phyloP scores from a whole-genome alignment of 345 rosid genomes.

The Odontarrhena argentea region DNA sequence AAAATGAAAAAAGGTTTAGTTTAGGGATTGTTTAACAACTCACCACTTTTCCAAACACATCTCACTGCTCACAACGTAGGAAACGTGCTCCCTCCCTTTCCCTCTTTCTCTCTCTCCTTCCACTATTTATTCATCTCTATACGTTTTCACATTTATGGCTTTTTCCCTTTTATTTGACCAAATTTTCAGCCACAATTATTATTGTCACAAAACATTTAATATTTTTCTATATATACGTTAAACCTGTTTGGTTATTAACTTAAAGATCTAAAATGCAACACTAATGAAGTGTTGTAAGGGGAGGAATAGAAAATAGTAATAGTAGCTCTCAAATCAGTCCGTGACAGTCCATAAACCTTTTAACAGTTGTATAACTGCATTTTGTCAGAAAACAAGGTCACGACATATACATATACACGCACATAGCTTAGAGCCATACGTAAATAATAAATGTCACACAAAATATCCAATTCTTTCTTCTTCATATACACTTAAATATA shows the following conservation, averaged over 20 bases:
- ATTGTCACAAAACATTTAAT: not conserved
- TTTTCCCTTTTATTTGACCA: not conserved
- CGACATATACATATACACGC: constrained; percentile 35
- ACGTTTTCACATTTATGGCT: constrained; percentile 30
- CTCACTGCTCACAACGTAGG: constrained; percentile 44
- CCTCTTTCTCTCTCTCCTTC: constrained; percentile 19
- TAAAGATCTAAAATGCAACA: constrained; percentile 18
- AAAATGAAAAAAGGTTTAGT: not conserved
- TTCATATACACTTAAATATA: too few relatives aligned
- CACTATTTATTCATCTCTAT: constrained; percentile 7
- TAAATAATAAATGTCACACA: constrained; percentile 30
- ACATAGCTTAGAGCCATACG: constrained; percentile 33
- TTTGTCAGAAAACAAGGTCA: constrained; percentile 45
- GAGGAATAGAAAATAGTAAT: too few relatives aligned
- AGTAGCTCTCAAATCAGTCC: constrained; percentile 36
- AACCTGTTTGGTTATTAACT: too few relatives aligned
- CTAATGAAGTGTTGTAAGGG: too few relatives aligned
- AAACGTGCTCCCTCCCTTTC: constrained; percentile 42
- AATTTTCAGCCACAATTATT: not conserved
- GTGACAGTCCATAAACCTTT: constrained; percentile 40
- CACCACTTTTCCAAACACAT: constrained; percentile 35
- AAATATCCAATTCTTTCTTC: constrained; percentile 3
- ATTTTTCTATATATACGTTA: not conserved
- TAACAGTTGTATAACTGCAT: constrained; percentile 45
- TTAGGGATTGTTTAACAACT: constrained; percentile 27